Conservation (phyloP, 768 basidiomycete genomes). For the Leccinum subgranulosum region DNA sequence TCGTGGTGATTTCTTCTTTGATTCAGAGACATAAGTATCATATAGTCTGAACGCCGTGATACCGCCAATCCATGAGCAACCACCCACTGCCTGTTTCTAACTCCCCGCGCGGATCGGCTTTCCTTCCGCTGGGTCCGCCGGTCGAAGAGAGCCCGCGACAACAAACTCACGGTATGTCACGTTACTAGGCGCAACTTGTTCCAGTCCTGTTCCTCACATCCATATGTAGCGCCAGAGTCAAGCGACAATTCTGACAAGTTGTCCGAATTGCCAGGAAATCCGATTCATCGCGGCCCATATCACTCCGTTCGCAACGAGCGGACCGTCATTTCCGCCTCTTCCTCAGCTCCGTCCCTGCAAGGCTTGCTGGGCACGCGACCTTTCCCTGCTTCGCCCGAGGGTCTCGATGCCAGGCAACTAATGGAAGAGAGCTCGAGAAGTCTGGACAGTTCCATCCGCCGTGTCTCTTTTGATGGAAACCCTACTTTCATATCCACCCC, state of each 20-base stretch:
- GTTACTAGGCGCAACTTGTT: background rate
- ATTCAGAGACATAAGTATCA: conserved; percentile 2
- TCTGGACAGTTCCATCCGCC: conserved; percentile 46
- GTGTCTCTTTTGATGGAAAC: conserved; percentile 51
- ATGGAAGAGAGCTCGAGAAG: conserved; percentile 38
- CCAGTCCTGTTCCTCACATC: background rate
- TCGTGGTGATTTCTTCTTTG: background rate
- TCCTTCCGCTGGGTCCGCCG: background rate
- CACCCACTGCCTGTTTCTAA: conserved; percentile 9
- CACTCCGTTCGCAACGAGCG: conserved; percentile 31
- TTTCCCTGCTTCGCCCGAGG: conserved; percentile 13
- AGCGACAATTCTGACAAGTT: conserved; percentile 40
- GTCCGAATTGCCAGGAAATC: conserved; percentile 35
- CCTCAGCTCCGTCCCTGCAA: conserved; percentile 42
- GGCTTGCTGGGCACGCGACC: conserved; percentile 22
- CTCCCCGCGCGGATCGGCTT: conserved; percentile 15
- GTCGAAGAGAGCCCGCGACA: background rate
- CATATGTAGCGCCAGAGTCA: conserved; percentile 4
- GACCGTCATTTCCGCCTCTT: conserved; percentile 39
- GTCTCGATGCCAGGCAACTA: conserved; percentile 17
- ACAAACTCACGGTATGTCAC: conserved; percentile 11
- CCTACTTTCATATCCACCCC: conserved; percentile 33
- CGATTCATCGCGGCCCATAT: conserved; percentile 33
- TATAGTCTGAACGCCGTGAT: background rate
- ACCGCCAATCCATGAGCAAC: conserved; percentile 19